Evolutionary conservation across 1,284 basidiomycete genomes (phyloP).

Genomic region (Rhodotorula sp.): DNA sequence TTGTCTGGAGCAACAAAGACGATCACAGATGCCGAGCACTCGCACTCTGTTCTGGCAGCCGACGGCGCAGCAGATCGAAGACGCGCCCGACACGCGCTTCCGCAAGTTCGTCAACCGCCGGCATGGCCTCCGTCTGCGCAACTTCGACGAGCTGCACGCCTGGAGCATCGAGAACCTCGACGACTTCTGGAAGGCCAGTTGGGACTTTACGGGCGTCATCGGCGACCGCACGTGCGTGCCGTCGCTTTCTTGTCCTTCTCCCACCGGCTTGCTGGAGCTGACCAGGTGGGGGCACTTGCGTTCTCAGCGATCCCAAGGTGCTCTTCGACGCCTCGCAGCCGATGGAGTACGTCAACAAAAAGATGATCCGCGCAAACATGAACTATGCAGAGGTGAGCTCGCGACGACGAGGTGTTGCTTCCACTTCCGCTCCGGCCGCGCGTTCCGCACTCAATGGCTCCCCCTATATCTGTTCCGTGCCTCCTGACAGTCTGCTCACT

Average conservation of each 20-base stretch:
- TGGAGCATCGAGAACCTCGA: slow-evolving; percentile 30
- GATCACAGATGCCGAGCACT: slow-evolving; percentile 6
- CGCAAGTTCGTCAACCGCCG: slow-evolving; percentile 36
- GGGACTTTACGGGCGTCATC: slow-evolving; percentile 38
- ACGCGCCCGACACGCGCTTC: slow-evolving; percentile 37
- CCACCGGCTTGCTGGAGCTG: not conserved
- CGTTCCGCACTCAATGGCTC: not conserved
- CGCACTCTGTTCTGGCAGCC: slow-evolving; percentile 39
- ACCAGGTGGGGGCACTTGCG: not conserved
- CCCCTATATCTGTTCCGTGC: not conserved
- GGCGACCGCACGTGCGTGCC: slow-evolving; percentile 34
- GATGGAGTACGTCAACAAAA: slow-evolving; percentile 32
- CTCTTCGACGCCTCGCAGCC: slow-evolving; percentile 37
- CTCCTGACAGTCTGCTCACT: not conserved
- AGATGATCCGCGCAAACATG: slow-evolving; percentile 26
- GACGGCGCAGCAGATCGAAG: slow-evolving; percentile 20
- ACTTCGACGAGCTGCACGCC: slow-evolving; percentile 41
- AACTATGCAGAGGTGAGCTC: slow-evolving; percentile 37
- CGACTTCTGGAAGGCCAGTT: slow-evolving; percentile 38
- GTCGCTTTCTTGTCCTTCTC: not conserved
- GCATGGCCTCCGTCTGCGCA: slow-evolving; percentile 19
- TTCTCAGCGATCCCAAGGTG: slow-evolving; percentile 15
- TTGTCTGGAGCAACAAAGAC: not conserved
- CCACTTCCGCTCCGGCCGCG: not conserved
- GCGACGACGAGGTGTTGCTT: too few species aligned